phyloP scores from a whole-genome alignment of 2,329 filamentous ascomycete species.

The Diaporthe ampelina region DNA sequence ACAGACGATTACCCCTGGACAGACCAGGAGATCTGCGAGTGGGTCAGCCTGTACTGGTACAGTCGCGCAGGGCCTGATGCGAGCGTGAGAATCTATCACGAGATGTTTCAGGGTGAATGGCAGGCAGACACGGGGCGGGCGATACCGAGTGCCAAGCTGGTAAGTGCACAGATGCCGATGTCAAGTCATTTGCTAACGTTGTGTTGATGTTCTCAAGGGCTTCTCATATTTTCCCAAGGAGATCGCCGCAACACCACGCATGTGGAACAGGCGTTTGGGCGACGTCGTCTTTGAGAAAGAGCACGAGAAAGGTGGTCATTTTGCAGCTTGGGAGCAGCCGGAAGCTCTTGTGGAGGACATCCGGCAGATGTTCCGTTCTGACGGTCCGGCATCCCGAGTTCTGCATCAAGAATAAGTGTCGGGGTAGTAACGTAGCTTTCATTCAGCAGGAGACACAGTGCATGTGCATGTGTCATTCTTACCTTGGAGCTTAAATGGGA shows the following conservation, averaged over 20 bases:
- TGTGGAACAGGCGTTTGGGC: constrained; percentile 70
- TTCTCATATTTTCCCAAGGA: constrained; percentile 69
- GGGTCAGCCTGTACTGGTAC: constrained; percentile 82
- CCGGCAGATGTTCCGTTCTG: constrained; percentile 66
- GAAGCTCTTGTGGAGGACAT: constrained; percentile 67
- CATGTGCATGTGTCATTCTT: too few relatives aligned
- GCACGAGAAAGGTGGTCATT: constrained; percentile 69
- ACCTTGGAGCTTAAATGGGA: too few relatives aligned
- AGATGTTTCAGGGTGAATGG: constrained; percentile 54
- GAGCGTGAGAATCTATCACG: constrained; percentile 79
- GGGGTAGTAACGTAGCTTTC: too few relatives aligned
- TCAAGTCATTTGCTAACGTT: not conserved
- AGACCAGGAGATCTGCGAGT: constrained; percentile 81
- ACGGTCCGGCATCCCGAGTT: constrained; percentile 1
- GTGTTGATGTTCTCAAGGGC: not conserved
- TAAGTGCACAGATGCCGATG: not conserved
- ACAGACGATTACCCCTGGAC: constrained; percentile 80
- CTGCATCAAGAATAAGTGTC: not conserved
- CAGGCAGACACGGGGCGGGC: constrained; percentile 53
- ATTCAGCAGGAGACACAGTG: too few relatives aligned
- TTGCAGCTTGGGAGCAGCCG: constrained; percentile 72
- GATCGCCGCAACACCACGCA: constrained; percentile 64
- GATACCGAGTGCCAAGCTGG: not conserved
- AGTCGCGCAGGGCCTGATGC: constrained; percentile 78
- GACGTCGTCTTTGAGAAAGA: constrained; percentile 69